Evolutionary conservation across 2,329 filamentous ascomycete species (phyloP), one percentile per base, ranked within the genome.

Genomic region (Myriosclerotinia duriaeana): DNA sequence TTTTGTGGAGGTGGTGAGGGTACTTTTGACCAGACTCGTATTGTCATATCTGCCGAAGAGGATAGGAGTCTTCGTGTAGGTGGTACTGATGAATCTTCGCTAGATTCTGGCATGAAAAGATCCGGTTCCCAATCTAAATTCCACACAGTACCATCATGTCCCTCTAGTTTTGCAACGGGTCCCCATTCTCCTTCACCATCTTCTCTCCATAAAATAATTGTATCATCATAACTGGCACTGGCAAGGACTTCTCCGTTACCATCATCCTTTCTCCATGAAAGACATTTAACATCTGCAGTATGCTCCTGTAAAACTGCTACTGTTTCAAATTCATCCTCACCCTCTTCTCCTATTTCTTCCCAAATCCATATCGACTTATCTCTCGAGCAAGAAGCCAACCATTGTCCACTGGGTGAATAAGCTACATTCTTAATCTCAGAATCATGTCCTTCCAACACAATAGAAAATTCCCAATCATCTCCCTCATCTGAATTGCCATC

Each of bases 281-380:
- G 91, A 70, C 88, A 92, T 78, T 99, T 99, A 71, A 99, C 93
- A 78, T 99, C 95, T 30, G 91, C 93, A 56, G 93, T 90, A 77
- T 99, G 95, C 79, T 98, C 95, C 78, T 91, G 92, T 74, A 98
- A 83, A 64, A 98, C 94, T 0, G 94, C 95, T 20, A 98, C 88
- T 1, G 95, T 98, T 83, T 99, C 95, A 81, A 93, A 98, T 77
- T 98, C 95, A 77, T 97, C 94, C 65, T 96, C 93, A 20, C 89
- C 90, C 71, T 91, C 89, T 11, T 80, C 79, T 50, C 86, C 85
- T 64, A 97, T 85, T 77, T 98, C 95, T 79, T 99, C 95, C 95
- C 95, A 99, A 73, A 99, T 92, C 95, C 95, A 99, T 22, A 98
- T 92, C 20, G 87, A 90, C 80, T 98, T 98, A 77, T 99, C 95